phyloP scores from a whole-genome alignment of 179 eudicot genomes.

The Silene noctiflora region DNA sequence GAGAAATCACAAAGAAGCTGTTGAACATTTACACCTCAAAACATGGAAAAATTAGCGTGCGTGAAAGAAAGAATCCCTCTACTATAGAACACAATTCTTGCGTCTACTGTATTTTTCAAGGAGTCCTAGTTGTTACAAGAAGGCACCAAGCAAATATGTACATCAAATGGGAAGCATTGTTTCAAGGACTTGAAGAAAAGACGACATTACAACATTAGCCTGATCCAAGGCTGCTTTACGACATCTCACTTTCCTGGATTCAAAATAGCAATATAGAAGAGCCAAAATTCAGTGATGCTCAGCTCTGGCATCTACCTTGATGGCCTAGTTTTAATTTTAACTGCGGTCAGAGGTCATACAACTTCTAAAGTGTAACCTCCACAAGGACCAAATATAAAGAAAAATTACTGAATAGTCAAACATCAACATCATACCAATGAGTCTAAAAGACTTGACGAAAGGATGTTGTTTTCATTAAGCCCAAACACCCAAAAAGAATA shows the following conservation, averaged over 20 bases:
- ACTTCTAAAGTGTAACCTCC: slow-evolving; percentile 1
- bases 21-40: slow-evolving; percentile 11
- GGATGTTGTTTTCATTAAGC: background rate
- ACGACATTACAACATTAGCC: background rate
- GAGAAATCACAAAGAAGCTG: slow-evolving; percentile 15
- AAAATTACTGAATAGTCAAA: background rate
- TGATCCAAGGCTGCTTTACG: background rate
- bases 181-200: background rate
- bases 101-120: background rate
- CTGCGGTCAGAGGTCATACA: background rate
- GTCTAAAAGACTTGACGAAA: background rate
- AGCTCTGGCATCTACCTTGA: slow-evolving; percentile 4
- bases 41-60: background rate
- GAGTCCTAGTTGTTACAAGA: background rate
- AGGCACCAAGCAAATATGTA: background rate
- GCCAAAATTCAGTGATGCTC: background rate
- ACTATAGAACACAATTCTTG: background rate
- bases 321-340: background rate
- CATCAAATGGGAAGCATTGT: background rate
- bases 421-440: background rate
- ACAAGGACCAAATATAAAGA: too few relatives aligned
- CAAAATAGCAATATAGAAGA: background rate
- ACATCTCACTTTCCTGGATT: background rate
- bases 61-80: background rate
- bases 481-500: background rate